These are phyloP conservation scores for Ophiosphaerella korrae DNA, from an alignment of 2,329 filamentous ascomycete species.

Conservation along the genomic window DNA sequence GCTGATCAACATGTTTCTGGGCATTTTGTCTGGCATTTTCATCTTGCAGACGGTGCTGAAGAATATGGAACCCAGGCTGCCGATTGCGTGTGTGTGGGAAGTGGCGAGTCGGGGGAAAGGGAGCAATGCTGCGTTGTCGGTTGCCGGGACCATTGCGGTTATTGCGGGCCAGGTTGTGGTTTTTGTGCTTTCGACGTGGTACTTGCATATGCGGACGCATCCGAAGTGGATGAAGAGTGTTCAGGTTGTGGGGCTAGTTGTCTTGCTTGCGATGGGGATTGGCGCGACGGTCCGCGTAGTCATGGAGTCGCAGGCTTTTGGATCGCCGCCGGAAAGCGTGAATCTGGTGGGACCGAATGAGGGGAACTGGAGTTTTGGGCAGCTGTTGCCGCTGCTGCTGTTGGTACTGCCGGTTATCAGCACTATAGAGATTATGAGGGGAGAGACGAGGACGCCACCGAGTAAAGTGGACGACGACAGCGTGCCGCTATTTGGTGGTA, in stretches of 20 bases:
- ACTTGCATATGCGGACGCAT: conserved; percentile 62
- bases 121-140: conserved; percentile 55
- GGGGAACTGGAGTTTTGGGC: conserved; percentile 66
- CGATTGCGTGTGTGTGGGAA: conserved; percentile 67
- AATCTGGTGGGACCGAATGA: conserved; percentile 59
- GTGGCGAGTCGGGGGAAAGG: conserved; percentile 46
- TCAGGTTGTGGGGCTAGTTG: conserved; percentile 59
- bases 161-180: conserved; percentile 64
- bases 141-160: conserved; percentile 65
- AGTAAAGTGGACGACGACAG: conserved; percentile 50
- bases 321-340: conserved; percentile 53
- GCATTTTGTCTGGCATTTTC: conserved; percentile 61
- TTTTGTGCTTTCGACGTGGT: conserved; percentile 67
- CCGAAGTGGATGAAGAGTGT: conserved; percentile 60
- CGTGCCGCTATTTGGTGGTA: conserved; percentile 33
- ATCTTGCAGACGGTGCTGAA: conserved; percentile 61
- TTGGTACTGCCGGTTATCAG: conserved; percentile 65
- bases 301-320: conserved; percentile 65
- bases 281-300: conserved; percentile 64
- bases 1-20: conserved; percentile 67
- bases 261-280: conserved; percentile 60
- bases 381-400: conserved; percentile 64
- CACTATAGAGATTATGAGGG: conserved; percentile 63
- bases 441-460: conserved; percentile 53
- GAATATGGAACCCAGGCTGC: conserved; percentile 59